Evolutionary conservation across 148 eudicot genomes (phyloP).

Genomic region (Vaccinium corymbosum): DNA sequence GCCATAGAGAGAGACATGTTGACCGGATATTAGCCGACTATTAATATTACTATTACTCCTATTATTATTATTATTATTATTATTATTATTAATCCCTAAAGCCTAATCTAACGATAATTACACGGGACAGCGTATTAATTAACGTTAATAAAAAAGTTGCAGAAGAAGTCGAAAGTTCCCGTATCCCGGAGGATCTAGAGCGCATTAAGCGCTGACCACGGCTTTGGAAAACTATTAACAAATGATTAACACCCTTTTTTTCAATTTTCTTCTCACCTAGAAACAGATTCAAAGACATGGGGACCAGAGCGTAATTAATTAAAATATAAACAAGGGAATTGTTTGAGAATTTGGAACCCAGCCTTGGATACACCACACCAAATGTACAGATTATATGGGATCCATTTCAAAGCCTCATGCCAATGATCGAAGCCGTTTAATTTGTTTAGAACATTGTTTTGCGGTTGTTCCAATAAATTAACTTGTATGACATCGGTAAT

Average conservation of each 20-base stretch:
- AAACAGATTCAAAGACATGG: conserved; percentile 20
- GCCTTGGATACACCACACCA: no score
- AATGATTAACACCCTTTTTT: conserved; percentile 15
- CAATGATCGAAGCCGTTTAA: no score
- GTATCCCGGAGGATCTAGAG: conserved; percentile 55
- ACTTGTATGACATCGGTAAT: no score
- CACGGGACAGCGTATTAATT: not conserved
- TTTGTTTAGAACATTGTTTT: no score
- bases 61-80: not conserved
- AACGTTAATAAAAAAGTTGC: not conserved
- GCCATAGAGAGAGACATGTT: conserved; percentile 24
- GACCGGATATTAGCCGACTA: conserved; percentile 23
- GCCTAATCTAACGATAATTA: no score
- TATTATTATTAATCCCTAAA: not conserved
- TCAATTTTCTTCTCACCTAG: conserved; percentile 13
- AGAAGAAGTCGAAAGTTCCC: conserved; percentile 29
- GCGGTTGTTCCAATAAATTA: no score
- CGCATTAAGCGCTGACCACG: conserved; percentile 59
- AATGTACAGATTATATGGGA: no score
- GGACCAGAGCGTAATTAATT: conserved; percentile 16
- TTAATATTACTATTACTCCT: not conserved
- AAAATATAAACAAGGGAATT: not conserved
- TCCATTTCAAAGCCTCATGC: no score
- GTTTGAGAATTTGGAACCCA: no score
- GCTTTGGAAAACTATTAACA: conserved; percentile 22